Conservation (phyloP, 345 rosid species). For the Populus euphratica region DNA sequence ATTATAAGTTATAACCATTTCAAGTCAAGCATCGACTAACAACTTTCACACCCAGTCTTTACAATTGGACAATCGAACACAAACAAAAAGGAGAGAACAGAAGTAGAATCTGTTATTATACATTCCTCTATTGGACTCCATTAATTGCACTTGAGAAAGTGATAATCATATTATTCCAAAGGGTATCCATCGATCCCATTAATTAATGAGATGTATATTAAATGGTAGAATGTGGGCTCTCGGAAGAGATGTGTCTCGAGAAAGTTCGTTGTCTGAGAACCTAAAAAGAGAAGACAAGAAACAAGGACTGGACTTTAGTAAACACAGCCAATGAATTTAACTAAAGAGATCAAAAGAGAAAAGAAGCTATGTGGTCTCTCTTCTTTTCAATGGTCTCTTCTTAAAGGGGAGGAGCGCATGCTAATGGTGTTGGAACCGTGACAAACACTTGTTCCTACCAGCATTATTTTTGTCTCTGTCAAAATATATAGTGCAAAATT, state of each 20-base stretch:
- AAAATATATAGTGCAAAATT: no score
- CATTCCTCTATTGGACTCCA: no score
- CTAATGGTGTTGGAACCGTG: slow-evolving; percentile 16
- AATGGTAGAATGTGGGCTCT: no score
- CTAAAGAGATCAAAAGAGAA: neutral
- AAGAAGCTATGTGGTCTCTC: neutral
- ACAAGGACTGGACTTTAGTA: slow-evolving; percentile 8
- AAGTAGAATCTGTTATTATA: no score
- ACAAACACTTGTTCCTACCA: slow-evolving; percentile 12
- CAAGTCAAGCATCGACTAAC: slow-evolving; percentile 19
- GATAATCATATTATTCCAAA: slow-evolving; percentile 15
- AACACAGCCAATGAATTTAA: neutral
- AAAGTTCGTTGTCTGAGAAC: neutral
- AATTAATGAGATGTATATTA: neutral
- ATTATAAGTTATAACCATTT: neutral
- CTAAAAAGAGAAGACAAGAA: slow-evolving; percentile 1
- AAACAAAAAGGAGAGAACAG: neutral
- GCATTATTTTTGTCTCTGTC: neutral
- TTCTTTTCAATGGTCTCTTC: neutral
- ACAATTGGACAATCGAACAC: neutral
- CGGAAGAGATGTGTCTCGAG: no score
- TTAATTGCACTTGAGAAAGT: slow-evolving; percentile 27
- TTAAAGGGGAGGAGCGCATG: slow-evolving; percentile 21
- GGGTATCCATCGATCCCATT: neutral
- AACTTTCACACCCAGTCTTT: slow-evolving; percentile 27